phyloP scores from a whole-genome alignment of 305 asterid genomes.

The Lippia alba region DNA sequence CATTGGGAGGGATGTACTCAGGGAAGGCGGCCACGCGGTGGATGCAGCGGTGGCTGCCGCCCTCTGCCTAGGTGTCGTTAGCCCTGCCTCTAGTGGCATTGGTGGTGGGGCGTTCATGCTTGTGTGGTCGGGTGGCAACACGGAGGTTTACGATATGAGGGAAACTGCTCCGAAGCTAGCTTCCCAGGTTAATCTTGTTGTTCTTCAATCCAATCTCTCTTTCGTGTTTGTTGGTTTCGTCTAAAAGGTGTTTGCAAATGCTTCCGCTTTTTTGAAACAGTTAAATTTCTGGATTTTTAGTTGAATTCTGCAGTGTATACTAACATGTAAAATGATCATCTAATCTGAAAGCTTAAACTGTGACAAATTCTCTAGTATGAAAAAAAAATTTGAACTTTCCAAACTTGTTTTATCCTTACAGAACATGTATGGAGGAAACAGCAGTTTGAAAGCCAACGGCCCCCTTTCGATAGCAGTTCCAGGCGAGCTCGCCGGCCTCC shows the following conservation, averaged over 20 bases:
- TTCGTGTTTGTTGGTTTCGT: too few species aligned
- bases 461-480: slow-evolving; percentile 74
- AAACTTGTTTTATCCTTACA: slow-evolving; percentile 24
- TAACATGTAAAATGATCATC: too few species aligned
- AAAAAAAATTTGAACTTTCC: too few species aligned
- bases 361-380: too few species aligned
- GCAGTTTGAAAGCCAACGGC: slow-evolving; percentile 49
- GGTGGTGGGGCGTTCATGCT: slow-evolving; percentile 91
- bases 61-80: slow-evolving; percentile 75
- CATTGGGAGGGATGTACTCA: slow-evolving; percentile 61
- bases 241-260: too few species aligned
- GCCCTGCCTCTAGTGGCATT: slow-evolving; percentile 79
- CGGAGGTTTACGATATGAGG: slow-evolving; percentile 69
- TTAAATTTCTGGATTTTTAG: too few species aligned
- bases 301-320: too few species aligned
- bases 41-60: slow-evolving; percentile 84
- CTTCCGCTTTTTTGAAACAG: not conserved
- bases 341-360: too few species aligned
- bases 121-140: slow-evolving; percentile 45
- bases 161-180: slow-evolving; percentile 71
- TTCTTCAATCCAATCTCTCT: not conserved
- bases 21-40: slow-evolving; percentile 76
- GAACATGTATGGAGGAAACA: slow-evolving; percentile 65
- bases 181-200: slow-evolving; percentile 45
- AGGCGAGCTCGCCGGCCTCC: slow-evolving; percentile 75